A percentile compares a stretch with the other conserved stretches of the same genome.
Conservation (phyloP, 768 basidiomycete genomes). For the Leccinellum albellum region DNA sequence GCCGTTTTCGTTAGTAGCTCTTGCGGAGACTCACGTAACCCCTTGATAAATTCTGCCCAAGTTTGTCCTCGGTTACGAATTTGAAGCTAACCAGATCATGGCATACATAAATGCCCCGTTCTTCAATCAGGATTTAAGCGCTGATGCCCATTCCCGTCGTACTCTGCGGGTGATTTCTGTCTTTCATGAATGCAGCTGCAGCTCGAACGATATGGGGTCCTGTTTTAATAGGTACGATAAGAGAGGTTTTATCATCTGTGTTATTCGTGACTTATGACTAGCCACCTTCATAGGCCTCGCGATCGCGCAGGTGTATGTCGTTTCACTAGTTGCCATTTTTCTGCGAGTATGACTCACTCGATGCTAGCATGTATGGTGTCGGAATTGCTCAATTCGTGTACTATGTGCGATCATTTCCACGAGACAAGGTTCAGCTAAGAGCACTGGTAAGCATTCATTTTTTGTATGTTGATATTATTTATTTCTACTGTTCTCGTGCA, state of each 20-base stretch:
- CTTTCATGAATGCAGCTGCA: conserved; percentile 4
- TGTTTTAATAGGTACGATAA: conserved; percentile 16
- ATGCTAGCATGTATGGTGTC: conserved; percentile 18
- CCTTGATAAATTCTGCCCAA: too few relatives aligned
- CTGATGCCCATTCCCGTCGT: not conserved
- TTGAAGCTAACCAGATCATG: too few relatives aligned
- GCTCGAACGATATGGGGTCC: conserved; percentile 8
- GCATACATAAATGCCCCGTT: not conserved
- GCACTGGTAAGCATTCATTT: conserved; percentile 13
- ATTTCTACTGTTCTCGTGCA: not conserved
- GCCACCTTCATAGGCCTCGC: conserved; percentile 18
- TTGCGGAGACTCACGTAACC: too few relatives aligned
- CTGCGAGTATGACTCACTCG: not conserved
- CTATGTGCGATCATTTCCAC: conserved; percentile 17
- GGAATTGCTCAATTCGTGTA: conserved; percentile 16
- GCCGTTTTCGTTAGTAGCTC: too few relatives aligned
- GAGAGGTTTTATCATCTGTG: too few relatives aligned
- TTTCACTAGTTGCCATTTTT: not conserved
- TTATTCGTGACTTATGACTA: not conserved
- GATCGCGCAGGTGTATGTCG: conserved; percentile 12
- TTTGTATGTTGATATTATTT: not conserved
- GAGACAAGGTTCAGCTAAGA: conserved; percentile 9
- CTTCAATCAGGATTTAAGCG: not conserved
- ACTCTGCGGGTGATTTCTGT: not conserved
- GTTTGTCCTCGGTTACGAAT: too few relatives aligned